Base-by-base conservation (phyloP, 768 basidiomycete genomes). In the Neoboletus magnificus region DNA sequence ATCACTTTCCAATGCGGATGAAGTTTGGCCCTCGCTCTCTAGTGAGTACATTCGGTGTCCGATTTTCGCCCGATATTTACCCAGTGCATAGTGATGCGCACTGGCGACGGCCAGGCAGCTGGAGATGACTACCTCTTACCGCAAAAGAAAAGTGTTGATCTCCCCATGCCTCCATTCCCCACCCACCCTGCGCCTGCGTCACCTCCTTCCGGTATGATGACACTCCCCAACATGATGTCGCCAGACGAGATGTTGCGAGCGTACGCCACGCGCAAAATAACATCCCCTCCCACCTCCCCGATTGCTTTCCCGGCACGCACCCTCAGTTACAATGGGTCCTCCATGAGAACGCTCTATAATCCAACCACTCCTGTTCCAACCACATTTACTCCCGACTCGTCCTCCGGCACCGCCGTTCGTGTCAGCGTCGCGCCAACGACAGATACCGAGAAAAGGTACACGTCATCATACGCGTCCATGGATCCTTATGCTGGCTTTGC, bases 201-300 rank as follows among this genome's bases (percentile, higher is more conserved):
- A 25, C 79, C 54, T 39, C 55, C 74, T 43, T 48, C 54, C 45
- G 57, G 68, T 44, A 78, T 79, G 74, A 74, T 74, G 60, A 62
- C 77, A 2, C 62, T 74, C 63, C 74, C 77, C 25, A 74, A 62
- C 33, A 60, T 72, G 46, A 80, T 81, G 79, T 77, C 78, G 1
- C 89, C 89, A 4, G 89, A 91, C 65, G 89, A 82, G 25, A 87
- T 91, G 84, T 75, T 91, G 43, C 82, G 85, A 36, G 86, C 85
- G 1, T 90, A 89, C 56, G 87, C 87, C 6, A 79, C 75, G 27
- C 75, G 79, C 58, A 73, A 70, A 43, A 63, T 68, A 15, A 58
- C 63, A 12, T 73, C 72, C 25, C 73, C 71, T 57, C 71, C 72
- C 44, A 61, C 66, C 32, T 64, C 70, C 3, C 59, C 71, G 15